Evolutionary conservation across 805 yeast species (phyloP).

Genomic region (Yamadazyma philogaea): DNA sequence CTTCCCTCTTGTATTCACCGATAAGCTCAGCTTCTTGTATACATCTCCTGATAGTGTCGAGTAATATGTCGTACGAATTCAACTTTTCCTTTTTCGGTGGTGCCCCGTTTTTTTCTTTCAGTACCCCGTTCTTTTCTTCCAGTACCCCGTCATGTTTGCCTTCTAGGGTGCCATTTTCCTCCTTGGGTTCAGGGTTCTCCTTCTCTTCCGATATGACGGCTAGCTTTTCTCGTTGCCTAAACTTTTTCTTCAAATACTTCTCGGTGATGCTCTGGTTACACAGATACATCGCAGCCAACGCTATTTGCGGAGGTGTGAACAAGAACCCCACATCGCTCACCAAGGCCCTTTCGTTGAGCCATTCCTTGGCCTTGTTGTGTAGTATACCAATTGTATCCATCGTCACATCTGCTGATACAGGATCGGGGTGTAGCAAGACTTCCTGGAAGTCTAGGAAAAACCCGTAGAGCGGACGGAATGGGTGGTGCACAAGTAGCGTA

Average conservation of each 20-base stretch:
- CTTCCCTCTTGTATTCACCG: constrained; percentile 52
- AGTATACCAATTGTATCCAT: constrained; percentile 54
- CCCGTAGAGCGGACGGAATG: constrained; percentile 88
- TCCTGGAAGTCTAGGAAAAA: constrained; percentile 86
- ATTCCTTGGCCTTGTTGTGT: constrained; percentile 66
- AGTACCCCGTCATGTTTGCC: too few relatives aligned
- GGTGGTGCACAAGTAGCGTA: constrained; percentile 83
- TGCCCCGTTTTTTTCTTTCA: background rate
- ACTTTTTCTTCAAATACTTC: constrained; percentile 65
- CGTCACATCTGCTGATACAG: constrained; percentile 1
- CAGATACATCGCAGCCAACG: constrained; percentile 76
- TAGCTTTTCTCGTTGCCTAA: constrained; percentile 19
- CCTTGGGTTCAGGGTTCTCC: constrained; percentile 3
- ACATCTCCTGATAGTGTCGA: constrained; percentile 49
- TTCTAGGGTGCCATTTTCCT: too few relatives aligned
- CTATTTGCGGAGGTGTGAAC: constrained; percentile 93
- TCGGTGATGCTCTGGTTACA: constrained; percentile 62
- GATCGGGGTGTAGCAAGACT: constrained; percentile 27
- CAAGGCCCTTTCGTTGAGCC: constrained; percentile 61
- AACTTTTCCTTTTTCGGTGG: constrained; percentile 13
- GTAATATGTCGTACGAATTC: constrained; percentile 41
- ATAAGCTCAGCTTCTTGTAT: constrained; percentile 41
- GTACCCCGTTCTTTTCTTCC: constrained; percentile 12
- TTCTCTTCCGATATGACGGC: constrained; percentile 10
- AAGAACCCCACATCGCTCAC: constrained; percentile 73